Base-by-base conservation (phyloP, 768 basidiomycete species). In the Lactarius hatsudake region DNA sequence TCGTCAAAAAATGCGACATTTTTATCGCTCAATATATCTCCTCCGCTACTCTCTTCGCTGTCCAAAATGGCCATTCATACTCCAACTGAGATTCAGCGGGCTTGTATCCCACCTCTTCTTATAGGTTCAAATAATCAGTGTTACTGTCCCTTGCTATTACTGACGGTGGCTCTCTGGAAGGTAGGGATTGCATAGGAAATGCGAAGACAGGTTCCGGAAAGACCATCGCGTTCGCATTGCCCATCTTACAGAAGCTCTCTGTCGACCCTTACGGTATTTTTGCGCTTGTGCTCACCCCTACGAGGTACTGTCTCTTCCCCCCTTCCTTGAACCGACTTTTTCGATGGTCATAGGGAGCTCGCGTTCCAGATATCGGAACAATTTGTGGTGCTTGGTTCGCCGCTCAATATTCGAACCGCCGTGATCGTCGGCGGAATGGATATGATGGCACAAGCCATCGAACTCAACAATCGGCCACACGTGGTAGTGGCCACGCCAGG, bases 391-490 rank as follows among this genome's bases (percentile, higher is more conserved):
- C 82, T 99, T 2, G 96, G 97, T 30, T 81, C 85, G 20, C 81
- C 93, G 13, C 78, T 97, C 66, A 94, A 89, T 73, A 78, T 94
- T 58, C 87, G 87, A 36, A 96, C 94, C 10, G 85, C 90, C 12
- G 94, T 98, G 9, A 81, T 98, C 38, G 95, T 98, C 2, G 97
- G 97, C 20, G 97, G 97, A 6, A 96, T 99, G 94, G 97, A 99
- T 73, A 96, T 96, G 89, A 94, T 97, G 82, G 76, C 87, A 1
- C 97, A 99, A 75, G 93, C 96, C 0, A 80, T 93, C 20, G 94
- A 96, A 73, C 85, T 99, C 17, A 82, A 83, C 2, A 86, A 87
- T 69, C 85, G 91, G 51, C 97, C 97, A 0, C 97, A 98, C 75
- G 84, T 99, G 43, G 88, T 98, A 28, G 87, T 99, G 56, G 97